A percentile compares a stretch with the other conserved stretches of the same genome.
These are phyloP conservation scores for Claviceps sp. DNA, from an alignment of 2,329 filamentous ascomycete genomes.

Conservation along the genomic window DNA sequence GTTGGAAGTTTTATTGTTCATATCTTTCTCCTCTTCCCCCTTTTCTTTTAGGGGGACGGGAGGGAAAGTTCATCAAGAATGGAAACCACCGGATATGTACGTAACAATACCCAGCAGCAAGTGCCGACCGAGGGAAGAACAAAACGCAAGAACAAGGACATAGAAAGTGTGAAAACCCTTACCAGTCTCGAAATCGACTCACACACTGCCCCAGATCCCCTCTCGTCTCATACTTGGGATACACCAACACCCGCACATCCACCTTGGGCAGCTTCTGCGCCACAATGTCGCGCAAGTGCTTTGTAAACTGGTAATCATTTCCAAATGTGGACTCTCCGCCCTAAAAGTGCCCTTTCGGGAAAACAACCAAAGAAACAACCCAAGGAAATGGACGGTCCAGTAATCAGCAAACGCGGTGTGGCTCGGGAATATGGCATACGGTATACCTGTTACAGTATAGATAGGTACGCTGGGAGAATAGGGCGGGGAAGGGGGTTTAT, in stretches of 20 bases:
- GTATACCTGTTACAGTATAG: too few species aligned
- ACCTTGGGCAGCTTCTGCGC: constrained; percentile 54
- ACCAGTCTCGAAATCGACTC: constrained; percentile 63
- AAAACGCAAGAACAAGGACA: too few species aligned
- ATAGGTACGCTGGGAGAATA: too few species aligned
- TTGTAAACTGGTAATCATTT: constrained; percentile 50
- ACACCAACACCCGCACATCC: constrained; percentile 54
- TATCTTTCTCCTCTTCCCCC: too few species aligned
- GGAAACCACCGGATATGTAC: not conserved
- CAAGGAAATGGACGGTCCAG: too few species aligned
- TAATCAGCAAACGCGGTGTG: too few species aligned
- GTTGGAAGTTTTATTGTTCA: too few species aligned
- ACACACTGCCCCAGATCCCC: constrained; percentile 63
- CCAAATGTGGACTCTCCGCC: constrained; percentile 70
- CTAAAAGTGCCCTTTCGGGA: constrained; percentile 21
- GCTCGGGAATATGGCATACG: too few species aligned
- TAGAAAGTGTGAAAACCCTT: constrained; percentile 12
- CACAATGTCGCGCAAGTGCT: constrained; percentile 53
- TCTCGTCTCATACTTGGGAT: constrained; percentile 71
- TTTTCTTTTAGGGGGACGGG: not conserved
- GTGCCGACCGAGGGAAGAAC: too few species aligned
- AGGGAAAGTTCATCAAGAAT: not conserved
- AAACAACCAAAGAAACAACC: too few species aligned
- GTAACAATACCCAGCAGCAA: too few species aligned
- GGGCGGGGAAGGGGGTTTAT: not conserved